Percentiles rank a stretch among this genome's conserved stretches.
Evolutionary conservation across 208 protist species (phyloP).

Genomic region (Leishmania mexicana): DNA sequence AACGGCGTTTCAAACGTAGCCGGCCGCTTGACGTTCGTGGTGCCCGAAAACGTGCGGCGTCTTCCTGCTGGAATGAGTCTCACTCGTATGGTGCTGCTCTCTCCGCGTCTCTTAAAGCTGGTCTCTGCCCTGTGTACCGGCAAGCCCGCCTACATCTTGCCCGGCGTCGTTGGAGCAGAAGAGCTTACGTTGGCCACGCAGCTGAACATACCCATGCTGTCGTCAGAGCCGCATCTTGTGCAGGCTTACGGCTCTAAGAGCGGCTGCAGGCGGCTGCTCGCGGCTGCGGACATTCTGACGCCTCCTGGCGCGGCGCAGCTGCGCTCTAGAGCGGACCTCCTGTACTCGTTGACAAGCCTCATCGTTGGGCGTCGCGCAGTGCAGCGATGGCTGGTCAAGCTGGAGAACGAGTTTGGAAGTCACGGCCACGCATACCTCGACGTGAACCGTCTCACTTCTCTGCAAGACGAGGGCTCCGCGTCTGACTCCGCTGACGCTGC

Average conservation of each 20-base stretch:
- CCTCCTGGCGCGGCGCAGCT: constrained; percentile 67
- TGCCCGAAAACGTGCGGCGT: constrained; percentile 76
- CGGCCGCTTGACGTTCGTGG: constrained; percentile 74
- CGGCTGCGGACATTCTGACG: constrained; percentile 75
- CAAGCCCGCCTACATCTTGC: constrained; percentile 79
- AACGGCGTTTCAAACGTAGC: constrained; percentile 57
- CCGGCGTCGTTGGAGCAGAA: constrained; percentile 84
- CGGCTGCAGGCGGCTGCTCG: constrained; percentile 71
- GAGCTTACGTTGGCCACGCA: constrained; percentile 82
- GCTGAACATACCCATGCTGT: constrained; percentile 88
- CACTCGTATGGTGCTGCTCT: constrained; percentile 73
- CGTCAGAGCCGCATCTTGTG: constrained; percentile 71
- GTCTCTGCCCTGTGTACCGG: constrained; percentile 66
- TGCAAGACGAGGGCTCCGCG: constrained; percentile 27
- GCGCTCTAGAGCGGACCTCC: constrained; percentile 52
- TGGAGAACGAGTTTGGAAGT: constrained; percentile 89
- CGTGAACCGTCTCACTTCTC: constrained; percentile 65
- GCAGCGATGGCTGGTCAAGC: constrained; percentile 88
- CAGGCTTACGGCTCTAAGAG: constrained; percentile 88
- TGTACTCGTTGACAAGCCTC: constrained; percentile 63
- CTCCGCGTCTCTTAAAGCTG: constrained; percentile 81
- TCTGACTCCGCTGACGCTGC: not conserved
- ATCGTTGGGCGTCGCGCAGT: constrained; percentile 76
- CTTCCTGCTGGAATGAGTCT: constrained; percentile 78
- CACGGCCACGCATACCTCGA: constrained; percentile 91